Base-by-base conservation (phyloP, 1,284 basidiomycete genomes). In the Violaceomyces palustris region DNA sequence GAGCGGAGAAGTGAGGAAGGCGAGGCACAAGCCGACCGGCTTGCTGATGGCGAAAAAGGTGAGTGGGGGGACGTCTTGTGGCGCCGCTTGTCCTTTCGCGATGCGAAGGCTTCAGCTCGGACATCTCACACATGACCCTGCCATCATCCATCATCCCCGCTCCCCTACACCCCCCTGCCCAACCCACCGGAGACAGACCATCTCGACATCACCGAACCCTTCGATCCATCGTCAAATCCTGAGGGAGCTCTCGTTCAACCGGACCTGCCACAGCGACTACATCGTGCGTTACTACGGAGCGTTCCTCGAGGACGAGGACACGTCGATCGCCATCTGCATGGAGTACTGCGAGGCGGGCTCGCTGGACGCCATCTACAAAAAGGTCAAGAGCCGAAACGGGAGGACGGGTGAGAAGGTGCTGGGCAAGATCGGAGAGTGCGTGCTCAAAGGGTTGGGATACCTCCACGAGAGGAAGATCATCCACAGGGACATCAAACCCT, bases 401-500 rank as follows among this genome's bases (percentile, higher is more conserved):
- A 79, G 90, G 30, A 88, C 92, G 43, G 86, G 87, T 22, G 94
- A 98, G 77, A 86, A 85, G 74, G 89, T 96, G 32, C 80, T 91
- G 9, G 91, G 89, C 26, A 85, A 91, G 63, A 80, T 99, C 34
- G 88, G 91, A 23, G 85, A 91, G 76, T 88, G 88, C 43, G 91
- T 96, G 39, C 76, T 98, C 30, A 84, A 87, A 74, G 94, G 94
- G 7, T 81, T 99, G 32, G 83, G 84, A 25, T 97, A 98, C 75
- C 81, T 99, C 28, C 90, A 98, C 75, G 81, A 84, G 42, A 83
- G 83, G 72, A 85, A 83, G 73, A 93, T 92, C 44, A 94, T 98
- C 60, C 94, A 99, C 74, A 81, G 94, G 66, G 92, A 97, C 74
- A 96, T 98, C 78, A 98, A 97, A 72, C 93, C 93, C 9, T 89